Base-by-base conservation (phyloP, 371 early-diverging fungal genomes). In the Circinella umbellata region DNA sequence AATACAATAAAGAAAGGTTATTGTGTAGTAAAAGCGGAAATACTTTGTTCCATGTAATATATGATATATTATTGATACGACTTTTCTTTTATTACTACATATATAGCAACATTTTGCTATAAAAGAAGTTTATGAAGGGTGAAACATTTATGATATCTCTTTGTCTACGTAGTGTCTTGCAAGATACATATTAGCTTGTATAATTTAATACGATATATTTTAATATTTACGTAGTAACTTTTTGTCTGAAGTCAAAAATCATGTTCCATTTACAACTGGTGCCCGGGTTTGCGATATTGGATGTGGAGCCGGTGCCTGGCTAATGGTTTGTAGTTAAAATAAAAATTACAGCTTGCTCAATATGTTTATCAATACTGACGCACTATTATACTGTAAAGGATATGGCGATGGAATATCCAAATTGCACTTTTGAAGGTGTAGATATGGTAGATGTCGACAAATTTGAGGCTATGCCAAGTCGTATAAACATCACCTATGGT, bases 71-170 rank as follows among this genome's bases (percentile, higher is more conserved):
- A 27, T 27, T 27, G 27, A 27, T 27, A n/a, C 20, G 15, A n/a
- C 5, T 13, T 34, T 57, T 8, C 20, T 27, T 11, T 34, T 11
- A 57, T 57, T 57, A 34, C n/a, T 34, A 15, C n/a, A 34, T 18
- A n/a, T 34, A 34, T 74, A 79, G 79, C 73, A 75, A 69, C 81
- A 81, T 55, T 81, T 78, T 68, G 72, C 79, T 61, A 46, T 75
- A 34, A 81, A 81, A 69, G 77, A 57, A 57, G 34, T 57, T 10
- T 57, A 57, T n/a, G 27, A 57, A 18, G 57, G 57, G 57, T 57
- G 27, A 57, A 51, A 42, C 6, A 9, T 42, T 9, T 42, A 42
- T 27, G 27, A 27, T 27, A 27, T 27, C 42, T 18, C 53, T 53
- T n/a, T 15, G 8, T 53, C 20, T 53, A 27, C 5, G 1, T 57